Base-by-base conservation (phyloP, 352 stramenopile species). In the Pythium chondricola region DNA sequence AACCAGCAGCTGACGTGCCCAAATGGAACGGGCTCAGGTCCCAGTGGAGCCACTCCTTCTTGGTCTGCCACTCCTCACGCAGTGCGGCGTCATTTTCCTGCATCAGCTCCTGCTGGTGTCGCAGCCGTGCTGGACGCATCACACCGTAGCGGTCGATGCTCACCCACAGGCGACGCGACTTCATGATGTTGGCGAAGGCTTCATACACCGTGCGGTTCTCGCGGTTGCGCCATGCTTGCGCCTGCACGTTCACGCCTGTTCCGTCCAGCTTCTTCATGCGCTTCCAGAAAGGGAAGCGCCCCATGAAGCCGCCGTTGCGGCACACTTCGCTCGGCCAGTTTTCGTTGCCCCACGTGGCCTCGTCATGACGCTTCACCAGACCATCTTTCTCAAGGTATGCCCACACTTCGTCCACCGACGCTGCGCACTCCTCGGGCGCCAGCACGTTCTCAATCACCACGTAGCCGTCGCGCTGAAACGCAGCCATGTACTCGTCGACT, bases 41-140 rank as follows among this genome's bases (percentile, higher is more conserved):
- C 67, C 67, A 77, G 46, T 77, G 67, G 33, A 77, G 48, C 67
- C 67, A 77, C 18, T 77, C 63, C 42, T 73, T 68, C 51, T 74
- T 74, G 43, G 67, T 77, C 56, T 72, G 65, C 57, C 67, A 71
- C 32, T 73, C 53, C 17, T 65, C 45, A 2, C 57, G 39, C 18
- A 72, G 41, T 21, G 53, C 49, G 9, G 58, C 63, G n/a, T 56
- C 63, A 17, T 68, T 70, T 30, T 61, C 61, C 33, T 70, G 46
- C 27, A 39, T 25, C 14, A 20, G 20, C 14, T 53, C 33, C 17
- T 57, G 41, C 25, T 62, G 48, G 37, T 72, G 62, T 11, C 63
- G 60, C 40, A 77, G 43, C 27, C 48, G 42, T 6, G 63, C 55
- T 2, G 63, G 67, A 2, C 67, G 57, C 67, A 77, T 77, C 24